Evolutionary conservation across 2,329 filamentous ascomycete species (phyloP).

Genomic region (Cladosporium colombiae): DNA sequence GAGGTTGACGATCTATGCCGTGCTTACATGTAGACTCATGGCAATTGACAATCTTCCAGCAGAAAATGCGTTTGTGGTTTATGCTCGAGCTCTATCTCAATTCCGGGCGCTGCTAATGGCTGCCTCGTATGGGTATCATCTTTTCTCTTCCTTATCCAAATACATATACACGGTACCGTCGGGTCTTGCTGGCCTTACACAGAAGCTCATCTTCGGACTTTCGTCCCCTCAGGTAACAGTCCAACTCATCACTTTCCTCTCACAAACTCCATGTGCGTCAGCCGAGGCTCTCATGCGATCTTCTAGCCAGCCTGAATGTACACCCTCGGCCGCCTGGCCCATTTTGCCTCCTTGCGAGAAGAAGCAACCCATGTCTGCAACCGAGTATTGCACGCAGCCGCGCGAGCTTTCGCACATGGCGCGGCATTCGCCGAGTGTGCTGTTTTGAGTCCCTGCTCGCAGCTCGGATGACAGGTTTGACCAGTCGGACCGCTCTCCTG

Average conservation of each 20-base stretch:
- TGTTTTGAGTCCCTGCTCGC: constrained; percentile 21
- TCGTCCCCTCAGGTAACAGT: constrained; percentile 8
- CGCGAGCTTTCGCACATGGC: constrained; percentile 26
- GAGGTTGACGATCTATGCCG: not conserved
- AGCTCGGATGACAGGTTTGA: constrained; percentile 30
- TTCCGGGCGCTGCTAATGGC: not conserved
- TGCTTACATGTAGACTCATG: not conserved
- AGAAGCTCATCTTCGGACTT: not conserved
- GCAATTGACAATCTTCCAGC: not conserved
- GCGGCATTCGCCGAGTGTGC: constrained; percentile 28
- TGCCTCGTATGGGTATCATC: not conserved
- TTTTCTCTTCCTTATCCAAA: not conserved
- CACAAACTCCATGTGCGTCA: constrained; percentile 11
- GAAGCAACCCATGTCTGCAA: constrained; percentile 27
- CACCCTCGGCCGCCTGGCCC: constrained; percentile 23
- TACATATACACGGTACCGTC: not conserved
- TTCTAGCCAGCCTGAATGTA: constrained; percentile 30
- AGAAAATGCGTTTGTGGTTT: not conserved
- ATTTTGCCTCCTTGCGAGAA: constrained; percentile 25
- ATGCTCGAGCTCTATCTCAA: not conserved
- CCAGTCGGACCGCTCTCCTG: constrained; percentile 28
- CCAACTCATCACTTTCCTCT: constrained; percentile 11
- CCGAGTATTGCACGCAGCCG: constrained; percentile 32
- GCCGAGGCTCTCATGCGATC: constrained; percentile 27
- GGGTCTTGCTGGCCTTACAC: not conserved